Conservation (phyloP, 106 monocot species). For the Triglochin maritima region DNA sequence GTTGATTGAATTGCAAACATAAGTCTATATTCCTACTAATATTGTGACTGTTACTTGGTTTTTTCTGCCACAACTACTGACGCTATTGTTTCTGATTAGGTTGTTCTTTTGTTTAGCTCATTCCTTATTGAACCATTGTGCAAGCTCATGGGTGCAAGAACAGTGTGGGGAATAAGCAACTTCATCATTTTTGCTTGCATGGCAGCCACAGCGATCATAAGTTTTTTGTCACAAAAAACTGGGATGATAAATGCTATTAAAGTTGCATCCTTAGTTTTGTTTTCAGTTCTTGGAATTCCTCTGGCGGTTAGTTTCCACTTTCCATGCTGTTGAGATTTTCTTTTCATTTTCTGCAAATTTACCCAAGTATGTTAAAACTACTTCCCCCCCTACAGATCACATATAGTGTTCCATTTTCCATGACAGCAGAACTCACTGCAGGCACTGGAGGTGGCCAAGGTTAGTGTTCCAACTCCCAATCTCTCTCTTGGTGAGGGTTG, state of each 20-base stretch:
- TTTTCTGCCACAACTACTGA: not conserved
- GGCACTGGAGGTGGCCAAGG: conserved; percentile 95
- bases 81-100: conserved; percentile 28
- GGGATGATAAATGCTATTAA: conserved; percentile 42
- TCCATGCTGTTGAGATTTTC: not conserved
- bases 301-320: conserved; percentile 55
- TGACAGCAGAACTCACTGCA: conserved; percentile 94
- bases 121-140: conserved; percentile 89
- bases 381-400: conserved; percentile 51
- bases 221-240: conserved; percentile 46
- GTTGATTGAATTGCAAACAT: too few species aligned
- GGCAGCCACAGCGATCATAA: conserved; percentile 66
- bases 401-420: conserved; percentile 95
- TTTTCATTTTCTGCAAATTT: not conserved
- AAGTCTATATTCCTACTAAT: not conserved
- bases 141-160: conserved; percentile 53
- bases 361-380: not conserved
- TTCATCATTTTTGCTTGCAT: conserved; percentile 86
- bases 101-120: conserved; percentile 84
- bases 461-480: conserved; percentile 12
- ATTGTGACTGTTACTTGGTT: not conserved
- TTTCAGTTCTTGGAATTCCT: conserved; percentile 93
- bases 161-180: conserved; percentile 92
- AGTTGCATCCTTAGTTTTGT: conserved; percentile 55
- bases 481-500: too few species aligned